Base-by-base conservation (phyloP, 2,329 filamentous ascomycete genomes). In the Metarhizium humberi region DNA sequence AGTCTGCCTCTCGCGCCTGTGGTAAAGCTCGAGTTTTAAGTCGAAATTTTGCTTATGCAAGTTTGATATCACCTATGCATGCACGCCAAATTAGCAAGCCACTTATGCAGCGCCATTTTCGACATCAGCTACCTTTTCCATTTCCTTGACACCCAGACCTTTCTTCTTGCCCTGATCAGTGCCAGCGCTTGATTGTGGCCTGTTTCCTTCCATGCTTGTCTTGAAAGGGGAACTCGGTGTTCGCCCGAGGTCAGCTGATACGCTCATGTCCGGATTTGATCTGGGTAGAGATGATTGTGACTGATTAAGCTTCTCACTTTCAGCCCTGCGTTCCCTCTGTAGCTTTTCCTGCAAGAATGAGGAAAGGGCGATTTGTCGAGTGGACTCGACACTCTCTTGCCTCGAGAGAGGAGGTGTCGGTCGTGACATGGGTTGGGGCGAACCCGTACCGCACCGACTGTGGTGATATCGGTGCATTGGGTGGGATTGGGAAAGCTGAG, bases 21-120 rank as follows among this genome's bases (percentile, higher is more conserved):
- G 85, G 61, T 80, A 88, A 1, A 90, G 69, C 65, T 90, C 86
- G 36, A 90, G 74, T 67, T 90, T 90, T 46, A 90, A 75, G 60
- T 88, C 86, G 61, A 90, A 90, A 63, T 90, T 90, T 69, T 88
- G 82, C 65, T 90, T 90, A 67, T 86, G 83, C 25, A 90, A 70
- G 1, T 76, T 84, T 4, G 86, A 87, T 53, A 89, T 71, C 54
- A 84, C 81, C 78, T 87, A 42, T 36, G 3, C 47, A 50, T 46
- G 25, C 25, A 25, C n/a, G 2, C 4, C n/a, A 25, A 18, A 34
- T 25, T 34, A 53, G 52, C 25, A 34, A 43, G n/a, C 6, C 20
- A 29, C 5, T 10, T 20, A 11, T 43, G 16, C 16, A 29, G 6
- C 47, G 14, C 16, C 11, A 13, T 11, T 30, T 40, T 38, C 4